These are phyloP conservation scores for Moricandia moricandioides DNA, from an alignment of 345 rosid species.

Conservation along the genomic window DNA sequence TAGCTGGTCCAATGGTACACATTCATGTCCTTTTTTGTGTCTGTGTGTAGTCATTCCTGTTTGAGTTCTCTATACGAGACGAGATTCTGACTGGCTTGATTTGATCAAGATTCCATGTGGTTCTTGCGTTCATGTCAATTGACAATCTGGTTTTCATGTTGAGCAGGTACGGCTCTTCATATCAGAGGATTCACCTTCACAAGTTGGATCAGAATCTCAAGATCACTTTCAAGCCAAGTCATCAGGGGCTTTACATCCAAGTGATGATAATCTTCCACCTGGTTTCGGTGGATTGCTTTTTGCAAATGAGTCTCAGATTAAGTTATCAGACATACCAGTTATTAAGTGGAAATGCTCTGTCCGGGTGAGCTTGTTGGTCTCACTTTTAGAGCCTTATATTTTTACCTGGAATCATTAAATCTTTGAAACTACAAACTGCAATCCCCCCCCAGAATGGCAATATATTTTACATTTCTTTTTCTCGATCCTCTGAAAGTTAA, in stretches of 20 bases:
- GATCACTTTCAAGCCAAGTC: conserved; percentile 96
- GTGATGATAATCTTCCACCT: conserved; percentile 78
- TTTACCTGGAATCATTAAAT: conserved; percentile 14
- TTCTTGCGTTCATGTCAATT: conserved; percentile 6
- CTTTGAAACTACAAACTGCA: conserved; percentile 1
- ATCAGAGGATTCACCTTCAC: conserved; percentile 88
- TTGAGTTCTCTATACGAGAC: conserved; percentile 1
- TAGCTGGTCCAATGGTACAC: neutral
- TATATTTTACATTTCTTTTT: neutral
- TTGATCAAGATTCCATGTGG: conserved; percentile 9
- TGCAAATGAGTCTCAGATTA: conserved; percentile 47
- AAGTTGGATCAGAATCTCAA: conserved; percentile 71
- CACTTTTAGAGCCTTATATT: neutral
- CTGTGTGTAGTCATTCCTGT: conserved; percentile 4
- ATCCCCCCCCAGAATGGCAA: neutral
- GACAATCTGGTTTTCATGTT: conserved; percentile 29
- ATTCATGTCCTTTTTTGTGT: neutral
- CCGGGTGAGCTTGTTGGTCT: conserved; percentile 44
- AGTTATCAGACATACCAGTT: conserved; percentile 65
- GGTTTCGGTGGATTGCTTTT: conserved; percentile 77
- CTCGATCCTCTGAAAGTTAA: neutral
- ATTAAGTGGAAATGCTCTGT: conserved; percentile 71
- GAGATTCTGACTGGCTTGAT: conserved; percentile 1
- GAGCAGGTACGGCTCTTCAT: conserved; percentile 72
- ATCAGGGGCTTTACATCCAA: conserved; percentile 50